Evolutionary conservation across 495 filamentous ascomycete species (phyloP), one percentile per base, ranked within the genome.

Genomic region (Physcia stellaris): DNA sequence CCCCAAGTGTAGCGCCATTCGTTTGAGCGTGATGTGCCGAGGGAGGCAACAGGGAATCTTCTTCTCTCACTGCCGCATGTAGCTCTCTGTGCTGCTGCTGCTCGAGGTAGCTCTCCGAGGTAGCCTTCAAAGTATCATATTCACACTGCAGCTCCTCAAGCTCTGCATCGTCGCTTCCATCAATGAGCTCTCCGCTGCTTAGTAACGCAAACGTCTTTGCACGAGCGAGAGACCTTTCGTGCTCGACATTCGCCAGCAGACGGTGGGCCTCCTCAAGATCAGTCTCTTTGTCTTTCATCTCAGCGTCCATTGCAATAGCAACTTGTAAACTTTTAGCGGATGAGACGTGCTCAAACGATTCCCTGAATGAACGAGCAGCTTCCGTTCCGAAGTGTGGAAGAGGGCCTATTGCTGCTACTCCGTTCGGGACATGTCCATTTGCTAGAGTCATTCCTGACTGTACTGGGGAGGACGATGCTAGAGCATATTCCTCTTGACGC

Each of bases 321-420:
- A 53, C 13, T 34, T 53, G 40, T 1, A 47, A 26, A 23, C 27
- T 29, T 39, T 47, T 53, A 24, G 44, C 40, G 31, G 42, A 35
- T 23, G 39, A 28, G 23, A 46, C 35, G n/a, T 28, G 24, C 13
- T 32, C 26, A 33, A 50, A 50, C 10, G 43, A 45, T 15, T 40
- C 24, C 35, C 40, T 47, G 15, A 53, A 53, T 16, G 50, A 53
- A 15, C 32, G 44, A 15, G 47, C 47, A 11, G 43, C 40, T 31
- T 50, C 43, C 30, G 48, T 39, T 6, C 45, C 41, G 38, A 47
- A 53, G 12, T 31, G 30, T 15, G 23, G 39, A 17, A 34, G 7
- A 7, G 32, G 32, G 9, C 6, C 17, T 34, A 34, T 10, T 7
- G 32, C 16, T 7, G 9, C 6, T 15, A 22, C 23, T 40, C 18